phyloP scores from a whole-genome alignment of 1,139 yeast species.

The Saccharomyces hybrid region DNA sequence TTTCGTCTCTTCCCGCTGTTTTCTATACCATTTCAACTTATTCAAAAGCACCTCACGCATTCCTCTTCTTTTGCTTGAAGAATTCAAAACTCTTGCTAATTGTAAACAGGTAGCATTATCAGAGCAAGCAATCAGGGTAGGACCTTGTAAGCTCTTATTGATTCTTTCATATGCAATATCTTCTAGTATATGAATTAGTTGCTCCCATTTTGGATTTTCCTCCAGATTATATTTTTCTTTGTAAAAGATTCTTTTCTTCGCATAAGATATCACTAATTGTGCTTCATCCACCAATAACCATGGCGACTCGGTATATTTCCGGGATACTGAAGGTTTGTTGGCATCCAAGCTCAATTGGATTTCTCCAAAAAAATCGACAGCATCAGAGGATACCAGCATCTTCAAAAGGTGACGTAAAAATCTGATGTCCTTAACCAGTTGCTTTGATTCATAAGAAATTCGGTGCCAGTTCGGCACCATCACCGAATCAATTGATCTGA shows the following conservation, averaged over 20 bases:
- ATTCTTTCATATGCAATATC: constrained; percentile 58
- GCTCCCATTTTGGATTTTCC: constrained; percentile 89
- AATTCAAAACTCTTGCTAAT: constrained; percentile 40
- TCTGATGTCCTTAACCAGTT: constrained; percentile 62
- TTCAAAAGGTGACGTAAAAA: constrained; percentile 54
- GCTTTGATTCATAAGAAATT: constrained; percentile 70
- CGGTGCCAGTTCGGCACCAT: constrained; percentile 86
- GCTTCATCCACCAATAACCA: constrained; percentile 87
- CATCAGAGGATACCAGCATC: constrained; percentile 54
- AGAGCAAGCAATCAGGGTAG: constrained; percentile 71
- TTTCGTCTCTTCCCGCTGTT: constrained; percentile 43
- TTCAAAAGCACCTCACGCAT: constrained; percentile 46
- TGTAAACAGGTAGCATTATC: constrained; percentile 48
- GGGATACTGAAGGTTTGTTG: constrained; percentile 45
- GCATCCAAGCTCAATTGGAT: constrained; percentile 63
- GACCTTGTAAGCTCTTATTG: constrained; percentile 40
- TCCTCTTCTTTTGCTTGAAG: constrained; percentile 21
- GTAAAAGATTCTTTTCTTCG: constrained; percentile 61
- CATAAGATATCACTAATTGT: constrained; percentile 60
- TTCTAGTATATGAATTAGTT: constrained; percentile 56
- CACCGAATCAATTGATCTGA: constrained; percentile 51
- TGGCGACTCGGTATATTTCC: constrained; percentile 56
- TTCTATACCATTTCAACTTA: constrained; percentile 45
- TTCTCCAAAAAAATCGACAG: constrained; percentile 63
- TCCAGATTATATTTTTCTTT: constrained; percentile 46